Percentiles rank a stretch among this genome's conserved stretches.
phyloP scores from a whole-genome alignment of 768 basidiomycete genomes.

The Lactifluus hygrophoroides region DNA sequence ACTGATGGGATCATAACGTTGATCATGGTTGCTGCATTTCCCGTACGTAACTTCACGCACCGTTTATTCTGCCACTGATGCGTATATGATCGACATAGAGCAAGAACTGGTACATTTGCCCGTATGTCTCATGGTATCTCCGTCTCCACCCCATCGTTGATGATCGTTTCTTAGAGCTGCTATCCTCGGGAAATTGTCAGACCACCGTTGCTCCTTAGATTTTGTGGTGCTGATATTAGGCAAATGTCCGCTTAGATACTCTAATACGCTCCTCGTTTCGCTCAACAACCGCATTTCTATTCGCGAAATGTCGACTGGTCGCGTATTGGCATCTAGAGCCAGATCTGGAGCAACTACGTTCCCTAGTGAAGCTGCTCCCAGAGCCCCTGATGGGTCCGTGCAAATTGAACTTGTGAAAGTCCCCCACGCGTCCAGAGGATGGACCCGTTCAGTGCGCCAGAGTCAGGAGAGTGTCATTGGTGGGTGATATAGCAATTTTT shows the following conservation, averaged over 20 bases:
- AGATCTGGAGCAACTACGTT: too few species aligned
- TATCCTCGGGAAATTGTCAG: conserved; percentile 11
- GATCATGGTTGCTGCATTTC: not conserved
- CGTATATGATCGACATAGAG: not conserved
- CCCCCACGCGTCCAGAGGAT: not conserved
- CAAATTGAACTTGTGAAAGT: not conserved
- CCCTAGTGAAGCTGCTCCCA: too few species aligned
- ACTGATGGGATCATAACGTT: not conserved
- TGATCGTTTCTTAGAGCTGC: not conserved
- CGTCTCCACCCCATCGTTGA: not conserved
- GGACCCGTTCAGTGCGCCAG: not conserved
- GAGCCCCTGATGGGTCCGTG: too few species aligned
- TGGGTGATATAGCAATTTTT: not conserved
- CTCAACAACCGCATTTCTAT: conserved; percentile 10
- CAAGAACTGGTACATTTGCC: conserved; percentile 6
- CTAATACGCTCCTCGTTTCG: conserved; percentile 6
- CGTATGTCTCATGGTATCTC: not conserved
- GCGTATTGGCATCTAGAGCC: too few species aligned
- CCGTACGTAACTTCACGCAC: not conserved
- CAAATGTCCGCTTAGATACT: not conserved
- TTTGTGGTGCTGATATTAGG: not conserved
- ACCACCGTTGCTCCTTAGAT: not conserved
- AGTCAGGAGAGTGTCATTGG: not conserved
- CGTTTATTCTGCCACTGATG: not conserved
- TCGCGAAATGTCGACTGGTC: not conserved